Base-by-base conservation (phyloP, 2,329 filamentous ascomycete species). In the Aaosphaeria pasadenensis region DNA sequence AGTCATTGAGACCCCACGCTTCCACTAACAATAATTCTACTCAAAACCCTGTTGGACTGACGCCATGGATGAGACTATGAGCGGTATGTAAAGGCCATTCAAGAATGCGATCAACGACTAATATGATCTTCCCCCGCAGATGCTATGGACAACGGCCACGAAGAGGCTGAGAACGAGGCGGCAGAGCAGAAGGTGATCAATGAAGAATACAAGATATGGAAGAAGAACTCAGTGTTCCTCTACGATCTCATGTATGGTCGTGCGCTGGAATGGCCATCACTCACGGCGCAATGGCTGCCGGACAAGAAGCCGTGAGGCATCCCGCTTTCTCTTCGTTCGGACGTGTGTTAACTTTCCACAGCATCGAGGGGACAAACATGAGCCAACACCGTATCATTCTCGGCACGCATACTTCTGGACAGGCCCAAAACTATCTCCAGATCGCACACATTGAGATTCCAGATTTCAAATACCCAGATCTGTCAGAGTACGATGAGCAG, bases 161-260 rank as follows among this genome's bases (percentile, higher is more conserved):
- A 79, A 42, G 80, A 84, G 52, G 86, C 91, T 49, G 87, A 89
- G 45, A 85, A 88, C 50, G 79, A 86, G 67, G 80, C 88, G 66
- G 74, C 83, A 58, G 85, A 89, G 66, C 87, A 95, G 73, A 91
- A 95, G 74, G 79, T 95, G 52, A 91, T 97, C 74, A 97, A 97
- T 61, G 94, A 99, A 77, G 94, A 99, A 71, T 99, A 99, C 82
- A 99, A 99, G 73, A 96, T 92, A 57, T 99, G 94, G 94, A 99
- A 99, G 81, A 99, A 99, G 79, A 99, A 99, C 74, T 90, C 89
- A 56, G 91, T 94, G 4, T 97, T 97, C 67, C 87, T 99, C 61
- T 99, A 99, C 72, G 94, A 99, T 71, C 89, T 96, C 84, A 94
- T 99, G 57, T 80, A 97, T 55, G 91, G 85, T 63, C 95, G 90